phyloP scores from a whole-genome alignment of 2,329 filamentous ascomycete species.

The Drechslera avenae region DNA sequence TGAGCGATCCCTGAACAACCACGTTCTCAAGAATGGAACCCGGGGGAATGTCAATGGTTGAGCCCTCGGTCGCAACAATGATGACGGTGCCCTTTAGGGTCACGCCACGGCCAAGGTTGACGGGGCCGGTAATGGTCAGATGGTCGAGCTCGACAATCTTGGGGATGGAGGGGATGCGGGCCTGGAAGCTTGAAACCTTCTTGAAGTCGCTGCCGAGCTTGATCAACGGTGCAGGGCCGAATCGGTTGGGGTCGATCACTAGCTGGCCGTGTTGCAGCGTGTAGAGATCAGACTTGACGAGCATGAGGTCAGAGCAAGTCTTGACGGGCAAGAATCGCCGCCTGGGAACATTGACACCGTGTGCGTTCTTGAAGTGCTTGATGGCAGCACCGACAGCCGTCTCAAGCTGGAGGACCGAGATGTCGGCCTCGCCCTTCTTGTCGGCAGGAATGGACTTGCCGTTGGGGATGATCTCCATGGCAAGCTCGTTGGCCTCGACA shows the following conservation, averaged over 20 bases:
- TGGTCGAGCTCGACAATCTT: conserved; percentile 93
- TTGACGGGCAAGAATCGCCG: conserved; percentile 99
- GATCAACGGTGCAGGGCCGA: conserved; percentile 95
- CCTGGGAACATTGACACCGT: conserved; percentile 98
- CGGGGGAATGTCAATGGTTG: conserved; percentile 96
- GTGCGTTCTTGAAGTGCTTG: conserved; percentile 97
- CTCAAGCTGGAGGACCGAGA: conserved; percentile 97
- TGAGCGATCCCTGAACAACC: conserved; percentile 95
- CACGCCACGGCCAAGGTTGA: conserved; percentile 94
- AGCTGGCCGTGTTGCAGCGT: conserved; percentile 98
- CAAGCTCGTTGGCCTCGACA: conserved; percentile 96
- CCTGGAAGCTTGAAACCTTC: conserved; percentile 98
- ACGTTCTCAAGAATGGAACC: conserved; percentile 98
- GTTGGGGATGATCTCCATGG: conserved; percentile 99
- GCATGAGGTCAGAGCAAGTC: conserved; percentile 99
- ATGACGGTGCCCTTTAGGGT: conserved; percentile 98
- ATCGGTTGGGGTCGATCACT: conserved; percentile 93
- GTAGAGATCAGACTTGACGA: conserved; percentile 99
- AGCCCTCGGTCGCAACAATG: conserved; percentile 96
- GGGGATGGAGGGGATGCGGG: conserved; percentile 83
- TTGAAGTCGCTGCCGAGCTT: conserved; percentile 99
- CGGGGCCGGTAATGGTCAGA: conserved; percentile 94
- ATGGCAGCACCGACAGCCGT: conserved; percentile 98
- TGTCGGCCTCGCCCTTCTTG: conserved; percentile 99
- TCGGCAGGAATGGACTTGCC: conserved; percentile 97